Conservation (phyloP, 169 alveolate species). For the Eimeria sp. region DNA sequence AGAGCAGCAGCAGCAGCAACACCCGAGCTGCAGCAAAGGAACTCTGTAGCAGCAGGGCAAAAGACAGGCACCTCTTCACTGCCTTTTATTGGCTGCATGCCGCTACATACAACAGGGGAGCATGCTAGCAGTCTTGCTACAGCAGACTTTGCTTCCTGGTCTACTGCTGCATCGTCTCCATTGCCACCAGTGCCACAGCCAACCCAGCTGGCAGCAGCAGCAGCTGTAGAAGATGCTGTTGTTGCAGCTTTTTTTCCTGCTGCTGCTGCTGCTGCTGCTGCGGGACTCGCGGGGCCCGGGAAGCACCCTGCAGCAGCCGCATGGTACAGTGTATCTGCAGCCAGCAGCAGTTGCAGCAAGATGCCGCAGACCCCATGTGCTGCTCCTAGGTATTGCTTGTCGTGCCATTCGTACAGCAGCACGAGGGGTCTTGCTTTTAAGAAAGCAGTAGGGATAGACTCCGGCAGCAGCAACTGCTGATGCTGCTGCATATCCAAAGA, state of each 20-base stretch:
- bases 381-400: conserved; percentile 91
- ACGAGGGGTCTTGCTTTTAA: not conserved
- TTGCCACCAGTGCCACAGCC: not conserved
- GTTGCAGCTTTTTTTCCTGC: not conserved
- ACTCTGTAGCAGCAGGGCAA: conserved; percentile 26
- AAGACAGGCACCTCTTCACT: not conserved
- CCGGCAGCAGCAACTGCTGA: not conserved
- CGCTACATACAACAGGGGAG: conserved; percentile 16
- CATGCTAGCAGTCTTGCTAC: conserved; percentile 20
- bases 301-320: conserved; percentile 54
- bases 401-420: conserved; percentile 80
- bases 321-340: conserved; percentile 78
- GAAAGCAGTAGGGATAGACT: conserved; percentile 17
- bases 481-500: not conserved
- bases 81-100: conserved; percentile 28
- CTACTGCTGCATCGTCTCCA: not conserved
- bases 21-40: conserved; percentile 10
- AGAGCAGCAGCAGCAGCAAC: conserved; percentile 42
- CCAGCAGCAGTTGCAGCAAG: conserved; percentile 87
- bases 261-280: not conserved
- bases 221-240: not conserved
- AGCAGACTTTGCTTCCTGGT: conserved; percentile 5
- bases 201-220: not conserved
- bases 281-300: not conserved
- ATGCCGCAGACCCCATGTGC: conserved; percentile 95